Percentiles rank a stretch among this genome's conserved stretches.
Conservation (phyloP, 768 basidiomycete genomes). For the Pleurotus pulmonarius region DNA sequence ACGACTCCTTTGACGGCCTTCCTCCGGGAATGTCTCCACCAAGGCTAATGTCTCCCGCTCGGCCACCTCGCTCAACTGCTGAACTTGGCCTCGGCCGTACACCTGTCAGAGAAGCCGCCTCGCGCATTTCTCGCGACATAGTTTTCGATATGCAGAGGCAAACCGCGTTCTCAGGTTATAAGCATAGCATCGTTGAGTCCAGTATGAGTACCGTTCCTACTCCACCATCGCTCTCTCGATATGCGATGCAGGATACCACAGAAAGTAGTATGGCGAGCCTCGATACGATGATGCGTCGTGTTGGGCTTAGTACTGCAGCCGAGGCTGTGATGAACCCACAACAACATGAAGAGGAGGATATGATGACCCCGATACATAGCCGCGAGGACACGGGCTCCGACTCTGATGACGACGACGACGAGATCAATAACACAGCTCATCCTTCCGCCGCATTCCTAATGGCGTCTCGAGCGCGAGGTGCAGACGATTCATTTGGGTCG, state of each 20-base stretch:
- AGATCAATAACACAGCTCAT: constrained; percentile 53
- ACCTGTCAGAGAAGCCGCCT: constrained; percentile 69
- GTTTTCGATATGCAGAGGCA: constrained; percentile 49
- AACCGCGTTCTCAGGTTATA: constrained; percentile 18
- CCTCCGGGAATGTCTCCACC: constrained; percentile 60
- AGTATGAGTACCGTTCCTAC: constrained; percentile 68
- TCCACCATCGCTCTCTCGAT: constrained; percentile 70
- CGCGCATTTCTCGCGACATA: constrained; percentile 62
- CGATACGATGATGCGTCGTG: constrained; percentile 67
- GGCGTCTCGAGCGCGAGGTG: constrained; percentile 40
- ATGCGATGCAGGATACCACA: constrained; percentile 36
- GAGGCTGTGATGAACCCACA: neutral
- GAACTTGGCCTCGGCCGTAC: constrained; percentile 58
- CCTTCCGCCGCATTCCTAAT: constrained; percentile 73
- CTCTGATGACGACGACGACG: constrained; percentile 54
- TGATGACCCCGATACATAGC: constrained; percentile 14
- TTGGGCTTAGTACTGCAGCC: constrained; percentile 27
- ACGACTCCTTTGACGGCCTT: constrained; percentile 49
- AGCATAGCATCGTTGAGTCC: constrained; percentile 40
- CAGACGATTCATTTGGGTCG: constrained; percentile 45
- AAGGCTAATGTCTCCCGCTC: constrained; percentile 53
- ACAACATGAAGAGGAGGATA: constrained; percentile 5
- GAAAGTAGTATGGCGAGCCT: constrained; percentile 50
- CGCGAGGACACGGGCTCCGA: constrained; percentile 45
- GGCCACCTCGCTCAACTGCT: constrained; percentile 43